A percentile compares a stretch with the other conserved stretches of the same genome.
Evolutionary conservation across 78 protist genomes (phyloP).

Genomic region (Monosiga brevicollis): DNA sequence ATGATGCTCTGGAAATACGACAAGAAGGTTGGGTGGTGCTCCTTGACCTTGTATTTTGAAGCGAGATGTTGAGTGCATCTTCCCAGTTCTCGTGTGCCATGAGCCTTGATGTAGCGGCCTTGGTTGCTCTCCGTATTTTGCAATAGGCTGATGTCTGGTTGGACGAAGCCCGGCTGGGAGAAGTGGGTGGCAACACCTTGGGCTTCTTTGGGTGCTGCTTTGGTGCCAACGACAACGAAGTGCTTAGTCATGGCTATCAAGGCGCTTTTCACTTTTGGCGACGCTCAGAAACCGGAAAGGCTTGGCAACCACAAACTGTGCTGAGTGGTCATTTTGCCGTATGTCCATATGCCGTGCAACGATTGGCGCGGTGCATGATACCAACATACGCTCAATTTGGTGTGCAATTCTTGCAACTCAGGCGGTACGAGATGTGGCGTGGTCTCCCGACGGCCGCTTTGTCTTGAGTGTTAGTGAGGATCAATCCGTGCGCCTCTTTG

Average conservation of each 20-base stretch:
- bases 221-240: not conserved
- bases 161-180: conserved; percentile 7
- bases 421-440: not conserved
- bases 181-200: conserved; percentile 13
- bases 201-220: conserved; percentile 3
- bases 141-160: not conserved
- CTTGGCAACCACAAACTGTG: not conserved
- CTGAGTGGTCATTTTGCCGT: not conserved
- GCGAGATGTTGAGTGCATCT: not conserved
- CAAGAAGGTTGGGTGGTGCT: not conserved
- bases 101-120: too few species aligned
- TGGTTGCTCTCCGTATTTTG: too few species aligned
- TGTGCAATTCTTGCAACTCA: not conserved
- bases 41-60: not conserved
- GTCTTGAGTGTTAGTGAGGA: not conserved
- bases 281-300: not conserved
- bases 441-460: not conserved
- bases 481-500: conserved; percentile 16
- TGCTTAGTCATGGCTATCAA: conserved; percentile 1
- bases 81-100: not conserved
- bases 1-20: not conserved
- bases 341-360: not conserved
- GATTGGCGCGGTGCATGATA: too few species aligned
- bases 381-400: too few species aligned
- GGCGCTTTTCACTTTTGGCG: conserved; percentile 31